Evolutionary conservation across 805 yeast species (phyloP).

Genomic region (Yamadazyma endophytica): DNA sequence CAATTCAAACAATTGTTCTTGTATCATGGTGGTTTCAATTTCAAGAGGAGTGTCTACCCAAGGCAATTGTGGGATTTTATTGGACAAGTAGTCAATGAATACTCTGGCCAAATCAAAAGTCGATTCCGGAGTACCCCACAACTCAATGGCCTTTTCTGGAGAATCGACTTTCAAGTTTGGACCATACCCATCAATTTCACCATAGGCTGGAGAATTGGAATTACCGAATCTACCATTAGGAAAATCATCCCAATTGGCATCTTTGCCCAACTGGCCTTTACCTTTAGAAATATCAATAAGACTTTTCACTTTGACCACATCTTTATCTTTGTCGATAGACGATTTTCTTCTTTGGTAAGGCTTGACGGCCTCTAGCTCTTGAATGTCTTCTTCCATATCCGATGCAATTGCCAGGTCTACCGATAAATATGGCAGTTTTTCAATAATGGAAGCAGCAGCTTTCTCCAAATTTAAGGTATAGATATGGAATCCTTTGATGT

Average conservation of each 20-base stretch:
- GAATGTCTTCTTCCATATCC: slow-evolving; percentile 22
- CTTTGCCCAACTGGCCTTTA: slow-evolving; percentile 77
- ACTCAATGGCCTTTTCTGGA: slow-evolving; percentile 57
- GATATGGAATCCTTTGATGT: slow-evolving; percentile 83
- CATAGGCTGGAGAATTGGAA: slow-evolving; percentile 93
- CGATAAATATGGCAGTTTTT: slow-evolving; percentile 50
- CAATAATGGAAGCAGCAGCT: slow-evolving; percentile 81
- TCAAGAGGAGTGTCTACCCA: slow-evolving; percentile 87
- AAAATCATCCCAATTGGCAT: slow-evolving; percentile 96
- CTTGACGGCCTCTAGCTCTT: slow-evolving; percentile 6
- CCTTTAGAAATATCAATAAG: slow-evolving; percentile 79
- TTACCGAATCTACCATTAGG: slow-evolving; percentile 96
- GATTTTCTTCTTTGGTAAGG: slow-evolving; percentile 28
- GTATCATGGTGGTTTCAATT: slow-evolving; percentile 89
- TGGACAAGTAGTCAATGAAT: slow-evolving; percentile 69
- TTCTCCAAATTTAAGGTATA: slow-evolving; percentile 91
- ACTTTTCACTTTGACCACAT: slow-evolving; percentile 40
- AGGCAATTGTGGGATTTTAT: slow-evolving; percentile 75
- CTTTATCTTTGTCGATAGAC: slow-evolving; percentile 26
- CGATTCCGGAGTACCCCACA: slow-evolving; percentile 78
- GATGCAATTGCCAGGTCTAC: slow-evolving; percentile 33
- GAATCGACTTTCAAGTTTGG: slow-evolving; percentile 75
- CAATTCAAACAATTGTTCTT: slow-evolving; percentile 79
- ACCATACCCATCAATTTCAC: slow-evolving; percentile 97
- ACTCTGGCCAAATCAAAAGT: slow-evolving; percentile 57